phyloP scores from a whole-genome alignment of 1,139 yeast species.

The Geotrichum macrosporum region DNA sequence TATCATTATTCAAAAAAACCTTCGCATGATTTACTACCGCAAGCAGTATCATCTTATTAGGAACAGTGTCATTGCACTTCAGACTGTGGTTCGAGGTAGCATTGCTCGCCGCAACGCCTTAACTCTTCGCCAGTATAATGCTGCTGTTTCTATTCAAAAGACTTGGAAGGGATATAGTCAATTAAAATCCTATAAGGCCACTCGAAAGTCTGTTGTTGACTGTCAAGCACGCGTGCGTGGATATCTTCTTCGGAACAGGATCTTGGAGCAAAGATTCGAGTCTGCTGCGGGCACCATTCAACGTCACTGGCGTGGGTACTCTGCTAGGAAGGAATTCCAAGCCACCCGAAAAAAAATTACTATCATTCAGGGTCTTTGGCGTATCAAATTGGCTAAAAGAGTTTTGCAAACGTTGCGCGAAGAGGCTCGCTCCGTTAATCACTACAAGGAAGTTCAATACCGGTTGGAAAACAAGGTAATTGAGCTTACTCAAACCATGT shows the following conservation, averaged over 20 bases:
- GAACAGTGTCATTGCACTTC: constrained; percentile 53
- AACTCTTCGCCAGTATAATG: constrained; percentile 54
- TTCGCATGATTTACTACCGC: constrained; percentile 65
- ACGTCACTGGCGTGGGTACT: constrained; percentile 56
- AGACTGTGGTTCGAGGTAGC: constrained; percentile 61
- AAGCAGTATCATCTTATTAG: constrained; percentile 54
- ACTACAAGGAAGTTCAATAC: constrained; percentile 85
- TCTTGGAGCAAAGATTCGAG: constrained; percentile 48
- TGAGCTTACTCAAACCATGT: constrained; percentile 80
- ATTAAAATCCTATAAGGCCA: constrained; percentile 45
- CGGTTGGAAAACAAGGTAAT: constrained; percentile 93
- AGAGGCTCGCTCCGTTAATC: constrained; percentile 89
- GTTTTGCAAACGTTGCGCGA: constrained; percentile 61
- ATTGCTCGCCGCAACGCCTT: constrained; percentile 56
- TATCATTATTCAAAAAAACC: constrained; percentile 77
- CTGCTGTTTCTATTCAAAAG: constrained; percentile 73
- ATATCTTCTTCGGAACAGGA: constrained; percentile 49
- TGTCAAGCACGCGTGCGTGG: constrained; percentile 74
- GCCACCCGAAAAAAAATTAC: constrained; percentile 52
- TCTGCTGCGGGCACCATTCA: constrained; percentile 70
- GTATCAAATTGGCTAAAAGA: constrained; percentile 69
- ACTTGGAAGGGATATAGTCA: constrained; percentile 60
- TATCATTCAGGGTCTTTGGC: constrained; percentile 68
- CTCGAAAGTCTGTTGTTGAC: constrained; percentile 50
- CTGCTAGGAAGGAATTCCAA: constrained; percentile 47